Evolutionary conservation across 2,329 filamentous ascomycete genomes (phyloP).

Genomic region (Mollisiaceae sp.): DNA sequence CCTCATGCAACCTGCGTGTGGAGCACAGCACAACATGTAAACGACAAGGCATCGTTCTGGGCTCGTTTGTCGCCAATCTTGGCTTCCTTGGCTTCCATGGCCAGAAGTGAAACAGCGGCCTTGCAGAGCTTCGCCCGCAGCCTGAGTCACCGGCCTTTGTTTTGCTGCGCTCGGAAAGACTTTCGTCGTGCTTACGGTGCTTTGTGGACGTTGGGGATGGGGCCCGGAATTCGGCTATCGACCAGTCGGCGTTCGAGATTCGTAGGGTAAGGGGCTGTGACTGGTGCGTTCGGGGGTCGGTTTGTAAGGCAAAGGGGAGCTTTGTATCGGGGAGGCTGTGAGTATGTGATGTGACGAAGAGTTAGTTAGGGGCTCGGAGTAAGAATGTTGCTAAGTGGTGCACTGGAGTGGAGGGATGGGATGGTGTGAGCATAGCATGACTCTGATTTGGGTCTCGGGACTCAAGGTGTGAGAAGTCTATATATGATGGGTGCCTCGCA

Average conservation of each 20-base stretch:
- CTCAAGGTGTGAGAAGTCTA: conserved; percentile 8
- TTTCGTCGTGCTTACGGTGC: background rate
- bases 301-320: background rate
- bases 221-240: conserved; percentile 8
- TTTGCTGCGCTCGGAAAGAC: background rate
- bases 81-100: no score
- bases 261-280: background rate
- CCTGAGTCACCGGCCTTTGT: conserved; percentile 14
- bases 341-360: conserved; percentile 1
- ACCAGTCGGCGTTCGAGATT: background rate
- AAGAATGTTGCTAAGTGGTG: conserved; percentile 5
- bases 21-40: no score
- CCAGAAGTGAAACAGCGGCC: no score
- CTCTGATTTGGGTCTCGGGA: conserved; percentile 10
- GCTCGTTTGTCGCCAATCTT: no score
- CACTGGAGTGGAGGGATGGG: background rate
- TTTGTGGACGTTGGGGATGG: background rate
- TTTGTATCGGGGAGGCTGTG: background rate
- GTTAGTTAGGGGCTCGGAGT: conserved; percentile 9
- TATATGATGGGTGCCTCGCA: conserved; percentile 22
- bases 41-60: no score
- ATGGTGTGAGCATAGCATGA: conserved; percentile 12
- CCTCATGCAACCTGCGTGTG: no score
- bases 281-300: background rate
- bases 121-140: background rate